Base-by-base conservation (phyloP, 2,329 filamentous ascomycete genomes). In the Botrytis porri region DNA sequence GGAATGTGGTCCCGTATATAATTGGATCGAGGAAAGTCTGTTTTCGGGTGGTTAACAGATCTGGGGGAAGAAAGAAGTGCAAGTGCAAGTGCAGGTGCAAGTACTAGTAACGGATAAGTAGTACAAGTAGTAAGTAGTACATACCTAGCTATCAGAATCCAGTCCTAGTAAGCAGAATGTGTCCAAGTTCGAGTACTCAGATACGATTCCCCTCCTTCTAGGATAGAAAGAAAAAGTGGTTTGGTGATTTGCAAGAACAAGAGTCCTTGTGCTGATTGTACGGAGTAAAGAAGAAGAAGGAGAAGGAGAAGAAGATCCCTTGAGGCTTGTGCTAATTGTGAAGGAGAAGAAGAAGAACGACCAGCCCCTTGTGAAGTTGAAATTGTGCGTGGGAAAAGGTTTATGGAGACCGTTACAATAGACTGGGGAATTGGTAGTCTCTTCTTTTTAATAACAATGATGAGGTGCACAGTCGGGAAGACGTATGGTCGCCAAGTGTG, bases 381-480 rank as follows among this genome's bases (percentile, higher is more conserved):
- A 43, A 9, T 32, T 45, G n/a, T 25, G 39, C 37, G 61, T 62
- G 60, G 60, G n/a, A 62, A 25, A 25, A 39, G 25, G 45, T 54
- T 54, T 39, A 39, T 39, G 32, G 45, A 66, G 45, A n/a, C 32
- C 32, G 45, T 66, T 22, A 4, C 14, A 54, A 66, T 20, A 22
- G 37, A 29, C 64, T 66, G 63, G 63, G 63, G 63, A 51, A 54
- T 37, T n/a, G 18, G 43, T 66, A 45, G 61, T 64, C 61, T 45
- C n/a, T 32, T 45, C 39, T 22, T 43, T 32, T 22, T 57, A 57
- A 57, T 29, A 57, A 57, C 32, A 9, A 57, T 29, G 18, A 57
- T 57, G n/a, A 57, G 51, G 35, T 57, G 45, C 48, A 39, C 64
- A 54, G 67, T 62, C 67, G 67, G 54, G 29, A 70, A 60, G 67